Percentiles rank a stretch among this genome's conserved stretches.
phyloP scores from a whole-genome alignment of 345 rosid species.

The Angophora floribunda region DNA sequence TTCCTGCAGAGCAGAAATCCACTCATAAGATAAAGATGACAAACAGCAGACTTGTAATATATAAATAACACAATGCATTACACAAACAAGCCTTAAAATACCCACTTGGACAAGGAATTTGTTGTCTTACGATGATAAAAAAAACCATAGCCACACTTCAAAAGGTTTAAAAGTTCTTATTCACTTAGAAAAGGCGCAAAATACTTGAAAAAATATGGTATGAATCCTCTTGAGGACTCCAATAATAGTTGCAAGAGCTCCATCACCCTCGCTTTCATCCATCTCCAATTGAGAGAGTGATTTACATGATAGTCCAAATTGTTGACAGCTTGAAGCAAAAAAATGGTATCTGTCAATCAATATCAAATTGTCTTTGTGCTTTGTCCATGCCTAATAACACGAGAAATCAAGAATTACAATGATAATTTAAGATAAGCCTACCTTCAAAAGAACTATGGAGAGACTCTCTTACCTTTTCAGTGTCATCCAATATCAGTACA shows the following conservation, averaged over 20 bases:
- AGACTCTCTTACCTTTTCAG: conserved; percentile 46
- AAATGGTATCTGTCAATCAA: conserved; percentile 84
- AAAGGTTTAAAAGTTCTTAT: background rate
- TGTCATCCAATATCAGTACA: conserved; percentile 81
- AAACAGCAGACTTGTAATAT: background rate
- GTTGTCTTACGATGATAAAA: background rate
- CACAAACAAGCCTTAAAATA: background rate
- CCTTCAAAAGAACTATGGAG: too few species aligned
- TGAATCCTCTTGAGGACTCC: conserved; percentile 48
- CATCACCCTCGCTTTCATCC: conserved; percentile 69
- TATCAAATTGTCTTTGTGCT: conserved; percentile 74
- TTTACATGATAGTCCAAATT: conserved; percentile 49
- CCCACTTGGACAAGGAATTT: background rate
- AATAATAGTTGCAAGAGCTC: conserved; percentile 67
- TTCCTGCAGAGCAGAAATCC: background rate
- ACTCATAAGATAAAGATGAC: background rate
- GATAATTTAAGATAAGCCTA: background rate
- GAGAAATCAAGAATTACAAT: background rate
- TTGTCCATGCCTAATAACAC: conserved; percentile 52
- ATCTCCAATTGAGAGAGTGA: conserved; percentile 67
- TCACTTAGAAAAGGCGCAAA: background rate
- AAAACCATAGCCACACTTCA: background rate
- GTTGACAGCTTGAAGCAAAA: conserved; percentile 81
- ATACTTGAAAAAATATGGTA: conserved; percentile 55
- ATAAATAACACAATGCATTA: too few species aligned